Evolutionary conservation across 352 stramenopile species (phyloP), one percentile per base, ranked within the genome.

Genomic region (Peronospora belbahrii): DNA sequence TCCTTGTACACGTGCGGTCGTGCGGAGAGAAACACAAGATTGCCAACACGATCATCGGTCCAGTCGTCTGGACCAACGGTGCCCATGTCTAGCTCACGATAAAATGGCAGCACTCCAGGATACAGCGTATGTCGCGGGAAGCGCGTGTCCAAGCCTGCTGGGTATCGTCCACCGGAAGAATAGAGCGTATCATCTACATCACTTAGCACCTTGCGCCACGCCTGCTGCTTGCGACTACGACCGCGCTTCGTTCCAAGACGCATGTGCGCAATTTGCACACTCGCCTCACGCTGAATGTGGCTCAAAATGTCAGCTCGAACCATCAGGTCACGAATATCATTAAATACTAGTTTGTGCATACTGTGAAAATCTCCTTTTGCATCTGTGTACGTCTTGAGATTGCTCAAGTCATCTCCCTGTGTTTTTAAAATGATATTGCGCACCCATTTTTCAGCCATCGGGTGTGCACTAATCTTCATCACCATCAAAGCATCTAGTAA

Each of bases 1-100:
- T 99, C 96, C 66, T 98, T 98, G 76, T 98, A 99, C 38, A 99
- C 84, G 62, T 99, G 95, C 4, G 96, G 96, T 25, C 96, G 72
- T n/a, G 96, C 96, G 1, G 89, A 98, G 4, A 99, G 67, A 60
- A 99, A 99, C 4, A 97, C 95, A 13, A 99, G 72, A 61, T 99
- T 99, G 20, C 96, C 96, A 0, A 97, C 70, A 22, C 80, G 85
- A 59, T 74, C 83, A 45, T 83, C 68, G 10, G 75, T 88, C 73
- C 87, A 97, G 42, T 96, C 77, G 24, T 97, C 88, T 2, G 85
- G 76, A 1, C 89, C 89, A 22, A 78, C 66, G 1, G 73, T 94
- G 10, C 94, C 95, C 49, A 98, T 85, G 65, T 99, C 95, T 2
- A 99, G 54, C 52, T 99, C 95, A 47, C 96, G 78, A 66, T 98